Evolutionary conservation across 2,329 filamentous ascomycete species (phyloP).

Genomic region (Penicillium nordicum): DNA sequence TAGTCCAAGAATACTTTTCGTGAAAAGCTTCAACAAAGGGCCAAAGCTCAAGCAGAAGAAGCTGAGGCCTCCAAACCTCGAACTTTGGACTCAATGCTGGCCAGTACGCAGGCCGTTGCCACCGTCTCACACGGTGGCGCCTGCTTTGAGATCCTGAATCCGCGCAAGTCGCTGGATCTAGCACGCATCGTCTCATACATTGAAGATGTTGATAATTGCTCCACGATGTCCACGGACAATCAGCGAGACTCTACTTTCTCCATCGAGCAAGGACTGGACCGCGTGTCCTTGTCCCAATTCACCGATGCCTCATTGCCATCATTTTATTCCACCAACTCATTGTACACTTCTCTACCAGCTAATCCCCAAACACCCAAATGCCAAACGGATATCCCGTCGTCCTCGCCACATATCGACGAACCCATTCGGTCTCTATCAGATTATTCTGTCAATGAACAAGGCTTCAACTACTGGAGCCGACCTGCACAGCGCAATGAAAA

Average conservation of each 20-base stretch:
- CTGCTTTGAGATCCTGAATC: slow-evolving; percentile 39
- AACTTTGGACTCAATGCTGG: slow-evolving; percentile 29
- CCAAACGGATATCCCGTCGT: slow-evolving; percentile 18
- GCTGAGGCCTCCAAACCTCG: slow-evolving; percentile 13
- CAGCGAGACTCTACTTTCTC: slow-evolving; percentile 25
- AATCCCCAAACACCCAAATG: slow-evolving; percentile 11
- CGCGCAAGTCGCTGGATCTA: slow-evolving; percentile 35
- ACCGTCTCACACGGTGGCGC: slow-evolving; percentile 35
- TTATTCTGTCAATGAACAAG: slow-evolving; percentile 16
- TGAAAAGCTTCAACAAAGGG: slow-evolving; percentile 26
- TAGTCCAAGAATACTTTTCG: slow-evolving; percentile 32
- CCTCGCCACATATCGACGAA: slow-evolving; percentile 18
- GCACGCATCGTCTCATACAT: slow-evolving; percentile 37
- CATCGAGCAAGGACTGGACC: slow-evolving; percentile 19
- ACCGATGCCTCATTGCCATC: slow-evolving; percentile 25
- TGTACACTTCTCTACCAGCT: slow-evolving; percentile 14
- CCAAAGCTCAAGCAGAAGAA: slow-evolving; percentile 19
- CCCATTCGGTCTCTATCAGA: slow-evolving; percentile 22
- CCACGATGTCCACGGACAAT: slow-evolving; percentile 13
- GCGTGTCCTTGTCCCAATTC: slow-evolving; percentile 22
- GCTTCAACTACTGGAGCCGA: slow-evolving; percentile 12
- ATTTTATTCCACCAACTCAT: slow-evolving; percentile 20
- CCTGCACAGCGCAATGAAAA: neutral
- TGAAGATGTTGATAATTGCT: slow-evolving; percentile 32
- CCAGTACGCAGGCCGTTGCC: slow-evolving; percentile 24